Conservation (phyloP, 257 asterid genomes). For the Solanum medicagineum region DNA sequence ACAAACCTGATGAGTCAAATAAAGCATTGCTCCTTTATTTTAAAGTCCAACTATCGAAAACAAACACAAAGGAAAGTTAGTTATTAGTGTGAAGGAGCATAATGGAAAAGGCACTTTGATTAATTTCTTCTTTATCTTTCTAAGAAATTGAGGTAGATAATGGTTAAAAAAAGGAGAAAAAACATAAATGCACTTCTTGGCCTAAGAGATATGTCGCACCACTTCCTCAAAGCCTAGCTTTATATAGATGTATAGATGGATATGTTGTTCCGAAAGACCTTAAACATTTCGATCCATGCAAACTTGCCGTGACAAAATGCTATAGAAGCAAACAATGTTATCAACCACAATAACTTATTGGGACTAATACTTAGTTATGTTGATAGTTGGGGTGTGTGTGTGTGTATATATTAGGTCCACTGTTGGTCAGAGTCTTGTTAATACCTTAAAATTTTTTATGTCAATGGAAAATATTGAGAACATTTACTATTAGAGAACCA, state of each 20-base stretch:
- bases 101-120: background rate
- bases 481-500: background rate
- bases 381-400: background rate
- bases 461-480: background rate
- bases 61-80: background rate
- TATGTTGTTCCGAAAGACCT: background rate
- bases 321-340: background rate
- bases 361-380: background rate
- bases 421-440: background rate
- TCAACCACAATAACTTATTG: background rate
- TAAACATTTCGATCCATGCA: background rate
- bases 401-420: background rate
- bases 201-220: background rate
- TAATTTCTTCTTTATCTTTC: background rate
- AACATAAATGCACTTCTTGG: background rate
- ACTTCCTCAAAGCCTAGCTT: background rate
- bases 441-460: background rate
- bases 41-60: background rate
- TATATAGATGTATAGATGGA: background rate
- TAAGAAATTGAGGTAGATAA: background rate
- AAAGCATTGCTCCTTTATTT: background rate
- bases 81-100: background rate
- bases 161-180: background rate
- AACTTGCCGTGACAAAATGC: background rate
- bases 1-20: background rate